These are phyloP conservation scores for Daldinia sp. DNA, from an alignment of 2,329 filamentous ascomycete species.

Conservation along the genomic window DNA sequence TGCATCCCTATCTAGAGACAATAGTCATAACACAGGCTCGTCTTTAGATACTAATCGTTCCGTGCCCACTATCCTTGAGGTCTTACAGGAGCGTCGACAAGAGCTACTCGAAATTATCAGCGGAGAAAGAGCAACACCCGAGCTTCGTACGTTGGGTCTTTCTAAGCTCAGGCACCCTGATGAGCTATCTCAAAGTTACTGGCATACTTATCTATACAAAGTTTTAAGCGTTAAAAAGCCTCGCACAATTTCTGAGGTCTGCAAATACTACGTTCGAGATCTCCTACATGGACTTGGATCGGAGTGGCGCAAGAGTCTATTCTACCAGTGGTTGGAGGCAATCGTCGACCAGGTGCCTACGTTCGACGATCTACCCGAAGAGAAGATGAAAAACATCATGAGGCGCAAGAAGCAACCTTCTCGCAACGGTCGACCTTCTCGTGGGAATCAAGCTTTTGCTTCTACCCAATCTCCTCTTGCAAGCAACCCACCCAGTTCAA, in stretches of 20 bases:
- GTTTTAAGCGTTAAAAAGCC: slow-evolving; percentile 54
- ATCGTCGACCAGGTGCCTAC: slow-evolving; percentile 41
- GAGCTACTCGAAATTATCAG: slow-evolving; percentile 41
- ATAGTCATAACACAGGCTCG: neutral
- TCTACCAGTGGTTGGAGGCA: slow-evolving; percentile 45
- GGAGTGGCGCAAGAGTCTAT: slow-evolving; percentile 45
- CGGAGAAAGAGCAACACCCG: too few species aligned
- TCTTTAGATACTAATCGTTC: slow-evolving; percentile 11
- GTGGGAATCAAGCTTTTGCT: neutral
- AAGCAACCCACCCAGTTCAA: neutral
- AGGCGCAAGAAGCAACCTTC: slow-evolving; percentile 39
- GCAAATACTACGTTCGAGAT: slow-evolving; percentile 55
- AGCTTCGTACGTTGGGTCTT: too few species aligned
- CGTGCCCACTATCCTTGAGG: slow-evolving; percentile 31
- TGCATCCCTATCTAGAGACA: neutral
- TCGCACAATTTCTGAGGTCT: slow-evolving; percentile 49
- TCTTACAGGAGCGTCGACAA: slow-evolving; percentile 39
- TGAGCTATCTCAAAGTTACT: slow-evolving; percentile 40
- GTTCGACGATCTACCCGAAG: slow-evolving; percentile 41
- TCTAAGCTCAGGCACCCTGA: slow-evolving; percentile 45
- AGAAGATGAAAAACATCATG: slow-evolving; percentile 38
- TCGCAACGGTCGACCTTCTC: slow-evolving; percentile 13
- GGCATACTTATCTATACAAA: slow-evolving; percentile 46
- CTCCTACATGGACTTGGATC: slow-evolving; percentile 46
- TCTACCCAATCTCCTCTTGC: neutral